Conservation (phyloP, 306 rosid genomes). For the Begonia peltatifolia region DNA sequence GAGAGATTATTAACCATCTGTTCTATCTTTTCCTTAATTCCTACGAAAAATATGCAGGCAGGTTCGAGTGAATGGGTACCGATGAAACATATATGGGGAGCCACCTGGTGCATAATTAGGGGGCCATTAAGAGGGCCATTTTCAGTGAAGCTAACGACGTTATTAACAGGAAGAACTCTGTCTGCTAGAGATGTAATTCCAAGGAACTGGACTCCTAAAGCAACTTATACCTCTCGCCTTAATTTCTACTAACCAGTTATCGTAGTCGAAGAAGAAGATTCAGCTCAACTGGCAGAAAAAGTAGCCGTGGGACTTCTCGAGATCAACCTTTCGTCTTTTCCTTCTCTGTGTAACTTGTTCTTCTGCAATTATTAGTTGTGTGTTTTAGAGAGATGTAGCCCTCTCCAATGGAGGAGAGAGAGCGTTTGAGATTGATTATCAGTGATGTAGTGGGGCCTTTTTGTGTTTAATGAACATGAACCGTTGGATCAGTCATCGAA, state of each 20-base stretch:
- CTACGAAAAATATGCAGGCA: constrained; percentile 27
- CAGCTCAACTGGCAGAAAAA: constrained; percentile 8
- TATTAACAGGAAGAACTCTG: constrained; percentile 35
- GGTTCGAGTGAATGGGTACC: constrained; percentile 56
- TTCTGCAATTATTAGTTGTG: too few relatives aligned
- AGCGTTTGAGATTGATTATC: constrained; percentile 22
- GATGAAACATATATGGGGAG: constrained; percentile 91
- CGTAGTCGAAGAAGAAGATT: neutral
- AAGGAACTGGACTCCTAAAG: constrained; percentile 64
- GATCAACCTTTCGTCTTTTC: constrained; percentile 10
- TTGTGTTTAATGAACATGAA: constrained; percentile 14
- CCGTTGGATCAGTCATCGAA: constrained; percentile 7
- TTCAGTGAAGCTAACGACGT: constrained; percentile 67
- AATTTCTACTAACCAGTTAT: constrained; percentile 25
- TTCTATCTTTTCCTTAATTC: neutral
- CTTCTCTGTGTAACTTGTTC: constrained; percentile 10
- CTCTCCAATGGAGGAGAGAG: constrained; percentile 79
- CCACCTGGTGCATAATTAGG: constrained; percentile 50
- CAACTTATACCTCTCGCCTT: constrained; percentile 59
- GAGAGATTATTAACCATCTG: too few relatives aligned
- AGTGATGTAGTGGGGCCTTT: constrained; percentile 9
- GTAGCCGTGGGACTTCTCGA: constrained; percentile 28
- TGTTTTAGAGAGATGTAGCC: constrained; percentile 23
- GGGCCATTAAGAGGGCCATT: constrained; percentile 81
- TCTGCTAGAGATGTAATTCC: constrained; percentile 72